Evolutionary conservation across 306 rosid genomes (phyloP).

Genomic region (Dryas alaskensis): DNA sequence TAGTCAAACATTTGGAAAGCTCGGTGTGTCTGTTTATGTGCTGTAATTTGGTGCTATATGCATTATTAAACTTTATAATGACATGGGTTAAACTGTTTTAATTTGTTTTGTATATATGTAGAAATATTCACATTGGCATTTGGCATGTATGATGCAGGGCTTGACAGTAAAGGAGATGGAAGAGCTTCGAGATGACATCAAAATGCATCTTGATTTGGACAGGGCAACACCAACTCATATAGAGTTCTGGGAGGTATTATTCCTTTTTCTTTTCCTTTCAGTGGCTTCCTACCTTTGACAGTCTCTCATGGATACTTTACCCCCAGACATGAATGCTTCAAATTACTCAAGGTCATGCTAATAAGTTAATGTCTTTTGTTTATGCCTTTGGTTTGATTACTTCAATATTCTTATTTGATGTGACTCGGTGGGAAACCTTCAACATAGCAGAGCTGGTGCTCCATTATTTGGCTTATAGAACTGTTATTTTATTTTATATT

Average conservation of each 20-base stretch:
- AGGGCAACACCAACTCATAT: slow-evolving; percentile 87
- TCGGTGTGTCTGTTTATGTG: background rate
- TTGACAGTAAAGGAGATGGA: slow-evolving; percentile 93
- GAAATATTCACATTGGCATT: slow-evolving; percentile 16
- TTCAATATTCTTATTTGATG: background rate
- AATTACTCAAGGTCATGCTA: background rate
- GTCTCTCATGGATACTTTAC: background rate
- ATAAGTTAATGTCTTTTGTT: slow-evolving; percentile 1
- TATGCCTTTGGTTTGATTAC: slow-evolving; percentile 1
- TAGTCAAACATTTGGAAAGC: slow-evolving; percentile 7
- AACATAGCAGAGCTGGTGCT: background rate
- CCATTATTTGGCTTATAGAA: background rate
- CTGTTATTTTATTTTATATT: background rate
- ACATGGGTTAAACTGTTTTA: background rate
- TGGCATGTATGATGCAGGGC: slow-evolving; percentile 56
- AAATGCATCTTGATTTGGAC: slow-evolving; percentile 98
- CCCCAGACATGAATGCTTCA: background rate
- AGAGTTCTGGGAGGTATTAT: slow-evolving; percentile 88
- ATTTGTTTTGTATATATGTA: background rate
- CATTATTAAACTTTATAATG: background rate
- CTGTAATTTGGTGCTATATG: background rate
- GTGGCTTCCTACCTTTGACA: slow-evolving; percentile 15
- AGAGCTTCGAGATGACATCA: slow-evolving; percentile 92
- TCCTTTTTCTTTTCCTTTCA: slow-evolving; percentile 20
- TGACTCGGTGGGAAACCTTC: background rate